Evolutionary conservation across 768 basidiomycete genomes (phyloP).

Genomic region (Glaciozyma antarctica): DNA sequence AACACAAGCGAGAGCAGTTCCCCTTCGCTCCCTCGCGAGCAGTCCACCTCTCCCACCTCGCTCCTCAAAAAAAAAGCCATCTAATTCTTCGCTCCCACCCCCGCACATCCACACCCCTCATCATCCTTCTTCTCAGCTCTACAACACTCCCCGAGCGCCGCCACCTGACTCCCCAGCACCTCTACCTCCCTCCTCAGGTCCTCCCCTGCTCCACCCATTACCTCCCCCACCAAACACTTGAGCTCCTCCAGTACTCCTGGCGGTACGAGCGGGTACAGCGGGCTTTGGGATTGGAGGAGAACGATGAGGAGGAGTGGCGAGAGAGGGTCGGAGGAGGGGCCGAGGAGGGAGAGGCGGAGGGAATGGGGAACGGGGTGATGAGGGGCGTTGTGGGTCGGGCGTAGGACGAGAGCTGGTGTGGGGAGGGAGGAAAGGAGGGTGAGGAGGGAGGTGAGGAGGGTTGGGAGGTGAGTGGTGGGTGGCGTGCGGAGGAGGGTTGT

Average conservation of each 20-base stretch:
- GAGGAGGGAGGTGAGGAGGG: constrained; percentile 4
- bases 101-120: background rate
- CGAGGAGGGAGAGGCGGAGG: background rate
- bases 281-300: constrained; percentile 10
- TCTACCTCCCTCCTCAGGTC: constrained; percentile 16
- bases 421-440: constrained; percentile 7
- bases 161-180: constrained; percentile 14
- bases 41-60: background rate
- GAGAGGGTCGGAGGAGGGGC: constrained; percentile 1
- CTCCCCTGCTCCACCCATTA: background rate
- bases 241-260: background rate
- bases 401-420: background rate
- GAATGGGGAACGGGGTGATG: background rate
- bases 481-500: constrained; percentile 14
- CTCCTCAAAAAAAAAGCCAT: background rate
- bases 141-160: constrained; percentile 26
- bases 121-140: too few relatives aligned
- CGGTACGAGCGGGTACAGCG: constrained; percentile 13
- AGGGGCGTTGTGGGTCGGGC: background rate
- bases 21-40: background rate
- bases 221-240: background rate
- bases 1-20: background rate
- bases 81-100: background rate
- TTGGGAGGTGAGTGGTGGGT: background rate
- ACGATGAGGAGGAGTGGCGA: constrained; percentile 17